Evolutionary conservation across 208 protist species (phyloP), one percentile per base, ranked within the genome.

Genomic region (Crithidia sp.): DNA sequence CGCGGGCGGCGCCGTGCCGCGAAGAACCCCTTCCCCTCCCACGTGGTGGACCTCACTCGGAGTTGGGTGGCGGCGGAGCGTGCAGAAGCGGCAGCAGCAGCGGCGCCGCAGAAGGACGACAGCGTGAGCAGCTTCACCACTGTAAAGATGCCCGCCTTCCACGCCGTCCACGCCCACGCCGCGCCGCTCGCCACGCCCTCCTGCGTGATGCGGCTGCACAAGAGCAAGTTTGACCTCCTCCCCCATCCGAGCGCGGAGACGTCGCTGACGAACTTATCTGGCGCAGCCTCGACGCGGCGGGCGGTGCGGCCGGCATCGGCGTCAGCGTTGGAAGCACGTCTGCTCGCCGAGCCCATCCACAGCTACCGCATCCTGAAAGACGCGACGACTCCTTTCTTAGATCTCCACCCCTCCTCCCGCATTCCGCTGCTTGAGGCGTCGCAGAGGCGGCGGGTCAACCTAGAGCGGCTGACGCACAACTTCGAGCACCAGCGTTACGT

Each of bases 401-500:
- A 39, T 17, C 50, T 14, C 16, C 50, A 47, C 28, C 55, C 66
- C 7, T 61, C 64, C 16, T 17, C 66, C 7, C n/a, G 50, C 6
- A 43, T 59, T 9, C 44, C 61, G 6, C 47, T 74, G n/a, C 28
- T 63, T 0, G 52, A 28, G 40, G 64, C 71, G 8, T 60, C 55
- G 7, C 64, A 44, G 8, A 47, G 53, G 44, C 70, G 70, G 3
- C 41, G 66, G 8, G 57, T 55, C 6, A 83, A 82, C 63, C 7
- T 86, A 10, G 74, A 75, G 39, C 67, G 76, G 10, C 66, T 68
- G 66, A 76, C 73, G 3, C 79, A 90, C 62, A 52, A 43, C 28
- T 96, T 96, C 75, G 89, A 93, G 5, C 72, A 94, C 59, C 61
- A 81, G 39, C 81, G 84, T 41, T 85, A 84, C 66, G 36, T 39